Conservation (phyloP, 2,329 filamentous ascomycete genomes). For the Neurospora crassa region DNA sequence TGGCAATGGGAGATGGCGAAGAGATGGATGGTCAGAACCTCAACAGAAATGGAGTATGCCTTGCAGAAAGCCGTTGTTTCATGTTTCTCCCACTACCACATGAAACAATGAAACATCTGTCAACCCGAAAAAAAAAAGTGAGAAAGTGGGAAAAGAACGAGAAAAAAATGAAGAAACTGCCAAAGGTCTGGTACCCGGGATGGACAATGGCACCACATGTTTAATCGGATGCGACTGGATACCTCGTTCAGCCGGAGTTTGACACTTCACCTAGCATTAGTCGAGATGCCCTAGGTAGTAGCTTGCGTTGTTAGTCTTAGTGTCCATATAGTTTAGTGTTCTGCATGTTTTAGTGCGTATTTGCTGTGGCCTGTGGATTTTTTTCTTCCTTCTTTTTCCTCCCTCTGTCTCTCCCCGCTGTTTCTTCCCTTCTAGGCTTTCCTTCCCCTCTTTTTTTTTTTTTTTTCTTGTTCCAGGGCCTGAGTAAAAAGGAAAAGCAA, state of each 20-base stretch:
- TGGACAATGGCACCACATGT: background rate
- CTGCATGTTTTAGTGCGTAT: background rate
- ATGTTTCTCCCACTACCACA: background rate
- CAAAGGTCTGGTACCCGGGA: background rate
- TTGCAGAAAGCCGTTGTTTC: background rate
- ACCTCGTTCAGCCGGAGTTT: background rate
- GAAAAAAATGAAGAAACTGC: background rate
- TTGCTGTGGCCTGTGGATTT: background rate
- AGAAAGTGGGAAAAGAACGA: background rate
- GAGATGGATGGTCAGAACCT: background rate
- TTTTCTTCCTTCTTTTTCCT: background rate
- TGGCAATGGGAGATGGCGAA: background rate
- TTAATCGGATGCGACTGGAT: background rate
- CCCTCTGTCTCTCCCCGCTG: background rate
- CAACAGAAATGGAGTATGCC: background rate
- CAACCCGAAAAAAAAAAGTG: background rate
- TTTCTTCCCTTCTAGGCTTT: background rate
- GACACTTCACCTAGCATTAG: background rate
- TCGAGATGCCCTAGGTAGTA: background rate
- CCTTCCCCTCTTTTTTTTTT: background rate
- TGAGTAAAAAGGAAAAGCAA: background rate
- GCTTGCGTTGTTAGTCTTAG: background rate
- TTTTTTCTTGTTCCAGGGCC: background rate
- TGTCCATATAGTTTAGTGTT: background rate
- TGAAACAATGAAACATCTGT: background rate